Conservation (phyloP, 2,329 filamentous ascomycete species). For the Microcyclospora pomicola region DNA sequence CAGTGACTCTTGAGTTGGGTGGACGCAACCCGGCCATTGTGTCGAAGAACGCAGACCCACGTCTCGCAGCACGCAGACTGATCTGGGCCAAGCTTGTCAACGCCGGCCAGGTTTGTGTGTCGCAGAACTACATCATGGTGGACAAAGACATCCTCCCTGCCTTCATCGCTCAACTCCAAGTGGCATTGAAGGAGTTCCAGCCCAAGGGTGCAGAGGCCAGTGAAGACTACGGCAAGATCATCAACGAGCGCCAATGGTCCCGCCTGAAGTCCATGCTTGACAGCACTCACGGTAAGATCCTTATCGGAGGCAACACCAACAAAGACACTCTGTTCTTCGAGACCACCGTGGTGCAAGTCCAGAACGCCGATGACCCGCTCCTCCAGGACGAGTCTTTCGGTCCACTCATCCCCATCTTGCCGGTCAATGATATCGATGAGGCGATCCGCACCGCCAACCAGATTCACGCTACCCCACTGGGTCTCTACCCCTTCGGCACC, state of each 20-base stretch:
- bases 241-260: constrained; percentile 66
- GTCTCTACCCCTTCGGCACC: constrained; percentile 72
- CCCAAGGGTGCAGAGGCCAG: constrained; percentile 69
- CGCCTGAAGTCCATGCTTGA: constrained; percentile 89
- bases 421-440: constrained; percentile 67
- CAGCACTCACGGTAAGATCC: constrained; percentile 64
- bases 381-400: constrained; percentile 81
- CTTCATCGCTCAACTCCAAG: constrained; percentile 61
- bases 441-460: constrained; percentile 70
- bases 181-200: constrained; percentile 62
- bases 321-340: constrained; percentile 72
- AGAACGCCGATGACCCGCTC: constrained; percentile 61
- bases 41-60: constrained; percentile 66
- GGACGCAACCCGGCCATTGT: constrained; percentile 86
- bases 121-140: constrained; percentile 81
- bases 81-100: constrained; percentile 82
- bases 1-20: constrained; percentile 78
- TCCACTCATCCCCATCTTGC: constrained; percentile 73
- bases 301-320: constrained; percentile 76
- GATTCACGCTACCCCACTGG: constrained; percentile 70
- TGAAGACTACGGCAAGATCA: constrained; percentile 63
- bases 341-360: constrained; percentile 79
- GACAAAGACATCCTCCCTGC: constrained; percentile 51
- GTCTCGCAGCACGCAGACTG: constrained; percentile 67
- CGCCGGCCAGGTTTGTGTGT: constrained; percentile 82